Conservation (phyloP, 31 red algal species). For the Endocladia muricata region DNA sequence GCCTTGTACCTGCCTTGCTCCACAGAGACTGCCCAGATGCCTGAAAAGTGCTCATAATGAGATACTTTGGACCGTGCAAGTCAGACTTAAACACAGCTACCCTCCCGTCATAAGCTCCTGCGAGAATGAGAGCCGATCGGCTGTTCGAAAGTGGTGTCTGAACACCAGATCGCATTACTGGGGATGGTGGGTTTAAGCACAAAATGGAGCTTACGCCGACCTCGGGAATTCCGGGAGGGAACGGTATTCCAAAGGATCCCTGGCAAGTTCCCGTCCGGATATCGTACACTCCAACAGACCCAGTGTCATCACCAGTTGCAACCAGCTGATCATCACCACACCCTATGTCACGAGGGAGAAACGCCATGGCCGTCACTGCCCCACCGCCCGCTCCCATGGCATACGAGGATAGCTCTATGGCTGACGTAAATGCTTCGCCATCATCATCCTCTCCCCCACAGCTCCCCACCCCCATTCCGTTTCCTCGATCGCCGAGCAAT, state of each 20-base stretch:
- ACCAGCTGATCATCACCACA: conserved; percentile 55
- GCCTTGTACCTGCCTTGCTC: conserved; percentile 31
- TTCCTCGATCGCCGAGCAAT: conserved; percentile 12
- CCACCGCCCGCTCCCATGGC: conserved; percentile 57
- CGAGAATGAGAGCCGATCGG: conserved; percentile 58
- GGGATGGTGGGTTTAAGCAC: conserved; percentile 35
- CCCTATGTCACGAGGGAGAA: conserved; percentile 50
- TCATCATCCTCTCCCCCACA: neutral
- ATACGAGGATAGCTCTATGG: conserved; percentile 36
- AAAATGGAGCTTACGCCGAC: conserved; percentile 53
- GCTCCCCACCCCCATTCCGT: conserved; percentile 9
- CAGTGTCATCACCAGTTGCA: conserved; percentile 57
- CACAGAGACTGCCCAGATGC: conserved; percentile 42
- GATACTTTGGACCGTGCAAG: conserved; percentile 51
- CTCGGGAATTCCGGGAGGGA: conserved; percentile 42
- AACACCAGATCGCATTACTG: neutral
- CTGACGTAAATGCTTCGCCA: neutral
- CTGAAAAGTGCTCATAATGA: conserved; percentile 72
- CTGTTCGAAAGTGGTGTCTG: conserved; percentile 1
- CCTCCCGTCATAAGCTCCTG: conserved; percentile 67
- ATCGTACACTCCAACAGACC: conserved; percentile 67
- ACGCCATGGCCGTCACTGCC: conserved; percentile 43
- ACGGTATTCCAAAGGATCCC: conserved; percentile 50
- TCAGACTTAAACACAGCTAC: conserved; percentile 72
- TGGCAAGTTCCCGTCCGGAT: conserved; percentile 26